These are phyloP conservation scores for Backusella westeae DNA, from an alignment of 192 early-diverging fungal genomes.

Conservation along the genomic window DNA sequence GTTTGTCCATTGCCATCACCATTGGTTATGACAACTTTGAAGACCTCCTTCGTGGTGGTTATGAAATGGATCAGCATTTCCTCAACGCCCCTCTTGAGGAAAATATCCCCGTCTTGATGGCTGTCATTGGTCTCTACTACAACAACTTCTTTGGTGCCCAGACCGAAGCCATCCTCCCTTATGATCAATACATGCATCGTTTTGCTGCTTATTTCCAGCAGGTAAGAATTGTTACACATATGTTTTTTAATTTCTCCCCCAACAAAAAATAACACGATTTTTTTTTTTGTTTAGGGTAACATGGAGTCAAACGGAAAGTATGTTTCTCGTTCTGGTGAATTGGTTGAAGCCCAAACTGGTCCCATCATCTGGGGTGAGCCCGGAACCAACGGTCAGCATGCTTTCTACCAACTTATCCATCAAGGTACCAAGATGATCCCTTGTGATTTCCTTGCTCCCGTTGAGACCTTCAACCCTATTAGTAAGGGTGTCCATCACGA, in stretches of 20 bases:
- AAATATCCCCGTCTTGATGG: slow-evolving; percentile 92
- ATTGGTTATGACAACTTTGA: slow-evolving; percentile 95
- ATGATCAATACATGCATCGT: slow-evolving; percentile 98
- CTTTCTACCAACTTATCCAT: slow-evolving; percentile 99
- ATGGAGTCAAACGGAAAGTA: slow-evolving; percentile 99
- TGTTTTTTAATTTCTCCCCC: neutral
- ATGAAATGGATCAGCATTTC: slow-evolving; percentile 98
- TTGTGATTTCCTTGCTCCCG: slow-evolving; percentile 94
- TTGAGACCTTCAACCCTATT: slow-evolving; percentile 93
- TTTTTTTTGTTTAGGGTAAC: slow-evolving; percentile 65
- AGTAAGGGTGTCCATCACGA: slow-evolving; percentile 83
- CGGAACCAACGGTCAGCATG: slow-evolving; percentile 99
- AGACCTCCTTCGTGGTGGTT: slow-evolving; percentile 83
- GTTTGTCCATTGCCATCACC: slow-evolving; percentile 94
- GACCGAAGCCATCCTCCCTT: slow-evolving; percentile 93
- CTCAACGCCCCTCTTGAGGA: slow-evolving; percentile 85
- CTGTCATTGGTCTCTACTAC: slow-evolving; percentile 93
- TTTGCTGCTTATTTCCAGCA: slow-evolving; percentile 99
- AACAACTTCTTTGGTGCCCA: slow-evolving; percentile 98
- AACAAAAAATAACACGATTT: neutral
- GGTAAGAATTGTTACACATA: slow-evolving; percentile 34
- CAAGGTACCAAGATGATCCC: slow-evolving; percentile 98
- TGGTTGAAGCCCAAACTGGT: slow-evolving; percentile 84
- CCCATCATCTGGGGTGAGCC: slow-evolving; percentile 99
- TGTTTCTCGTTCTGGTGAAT: slow-evolving; percentile 76